Evolutionary conservation across 805 yeast genomes (phyloP).

Genomic region (Zygosaccharomyces lentus): DNA sequence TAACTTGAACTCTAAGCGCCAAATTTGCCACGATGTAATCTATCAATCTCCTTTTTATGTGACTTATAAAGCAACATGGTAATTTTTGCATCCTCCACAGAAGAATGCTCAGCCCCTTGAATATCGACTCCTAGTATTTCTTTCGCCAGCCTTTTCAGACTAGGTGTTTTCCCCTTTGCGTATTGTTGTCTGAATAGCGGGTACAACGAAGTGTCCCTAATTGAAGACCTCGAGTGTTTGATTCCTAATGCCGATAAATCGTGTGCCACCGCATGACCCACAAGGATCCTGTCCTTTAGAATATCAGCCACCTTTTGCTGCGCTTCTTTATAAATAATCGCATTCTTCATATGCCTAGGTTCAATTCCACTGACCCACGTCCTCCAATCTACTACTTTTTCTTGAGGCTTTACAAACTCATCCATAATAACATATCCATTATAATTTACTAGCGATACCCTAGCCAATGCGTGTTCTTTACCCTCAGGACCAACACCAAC

Average conservation of each 20-base stretch:
- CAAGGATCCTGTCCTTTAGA: constrained; percentile 52
- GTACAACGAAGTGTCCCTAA: constrained; percentile 72
- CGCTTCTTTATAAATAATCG: constrained; percentile 63
- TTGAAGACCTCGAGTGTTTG: constrained; percentile 58
- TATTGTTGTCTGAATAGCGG: constrained; percentile 50
- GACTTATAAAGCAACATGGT: constrained; percentile 76
- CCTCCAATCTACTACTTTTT: constrained; percentile 82
- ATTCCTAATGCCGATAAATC: constrained; percentile 67
- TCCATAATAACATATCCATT: constrained; percentile 72
- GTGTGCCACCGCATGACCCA: constrained; percentile 83
- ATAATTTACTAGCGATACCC: constrained; percentile 83
- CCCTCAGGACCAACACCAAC: constrained; percentile 86
- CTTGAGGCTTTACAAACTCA: constrained; percentile 68
- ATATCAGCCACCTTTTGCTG: constrained; percentile 52
- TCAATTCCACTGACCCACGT: constrained; percentile 88
- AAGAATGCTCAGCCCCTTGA: constrained; percentile 74
- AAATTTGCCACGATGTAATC: constrained; percentile 25
- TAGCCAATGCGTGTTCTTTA: constrained; percentile 63
- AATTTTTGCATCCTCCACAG: constrained; percentile 86
- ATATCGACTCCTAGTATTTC: constrained; percentile 57
- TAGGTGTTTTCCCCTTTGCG: constrained; percentile 66
- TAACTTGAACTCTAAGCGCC: neutral
- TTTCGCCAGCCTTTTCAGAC: constrained; percentile 59
- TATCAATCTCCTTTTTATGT: constrained; percentile 60
- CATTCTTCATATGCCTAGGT: constrained; percentile 63